Base-by-base conservation (phyloP, 2,329 filamentous ascomycete genomes). In the Penicillium corylophilum region DNA sequence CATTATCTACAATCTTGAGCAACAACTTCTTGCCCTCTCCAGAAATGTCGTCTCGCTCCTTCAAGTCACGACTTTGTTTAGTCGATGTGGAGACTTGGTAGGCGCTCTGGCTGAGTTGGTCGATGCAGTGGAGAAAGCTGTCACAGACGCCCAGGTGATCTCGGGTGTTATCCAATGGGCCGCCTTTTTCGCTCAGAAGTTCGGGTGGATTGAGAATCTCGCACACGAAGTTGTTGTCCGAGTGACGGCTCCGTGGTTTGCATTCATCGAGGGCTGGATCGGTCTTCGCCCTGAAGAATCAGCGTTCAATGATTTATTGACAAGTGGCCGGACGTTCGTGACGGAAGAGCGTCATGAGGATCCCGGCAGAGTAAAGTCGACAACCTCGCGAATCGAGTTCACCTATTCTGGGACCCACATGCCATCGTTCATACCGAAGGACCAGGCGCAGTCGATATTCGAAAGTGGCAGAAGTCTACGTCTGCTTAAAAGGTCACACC, bases 391-490 rank as follows among this genome's bases (percentile, higher is more conserved):
- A 59, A 71, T 82, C 5, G 79, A 92, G 28, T 83, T 87, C 53
- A 76, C 78, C 16, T 73, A 69, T 42, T 56, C 56, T 20, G 54
- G 60, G 20, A 75, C 81, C 24, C 82, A 82, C 55, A 84, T 94
- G 72, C 89, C 89, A 0, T 76, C 79, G 2, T 94, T 94, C 59
- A 78, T 95, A 40, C 81, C 85, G 0, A 68, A 76, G 5, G 89
- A 94, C 51, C 81, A 92, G 58, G 85, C 84, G 3, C 79, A 82
- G 45, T 75, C 79, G 5, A 83, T 94, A n/a, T 92, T 93, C 57
- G 89, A 95, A 66, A 88, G 86, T 3, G 90, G 89, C 4, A 83
- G 82, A 61, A 93, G 88, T 65, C 71, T 95, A 43, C 82, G 88
- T 7, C 84, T 94, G 48, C 77, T 95, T 43, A 82, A 84, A 60